Base-by-base conservation (phyloP, 202 grass and related monocot species). In the Hordeum pubiflorum region DNA sequence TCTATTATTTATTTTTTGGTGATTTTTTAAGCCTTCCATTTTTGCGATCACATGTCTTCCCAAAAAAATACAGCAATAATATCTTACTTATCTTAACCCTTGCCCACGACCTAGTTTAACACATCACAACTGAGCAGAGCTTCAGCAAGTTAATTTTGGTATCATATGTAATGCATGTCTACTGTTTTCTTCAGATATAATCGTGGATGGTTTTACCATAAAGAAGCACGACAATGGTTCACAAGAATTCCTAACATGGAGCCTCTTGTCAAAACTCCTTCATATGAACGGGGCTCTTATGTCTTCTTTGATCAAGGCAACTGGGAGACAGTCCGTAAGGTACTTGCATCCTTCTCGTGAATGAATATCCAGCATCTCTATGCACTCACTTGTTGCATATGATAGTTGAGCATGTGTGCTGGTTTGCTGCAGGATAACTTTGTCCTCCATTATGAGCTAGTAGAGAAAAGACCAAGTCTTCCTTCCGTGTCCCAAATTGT, bases 151-250 rank as follows among this genome's bases (percentile, higher is more conserved):
- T 7, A 21, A 67, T 38, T 82, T 27, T 43, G 46, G 26, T 43
- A 36, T 69, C 10, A 61, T 59, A 73, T 74, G 23, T 72, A 72
- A 29, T 78, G 8, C 39, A 37, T 22, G 43, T 79, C 5, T 69
- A 65, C 27, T 60, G 9, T 85, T 36, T 56, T 81, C 58, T 13
- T 78, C 84, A 94, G 92, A 46, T 94, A 78, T 64, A 78, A 66
- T 15, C 92, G 89, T 38, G 87, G 89, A 69, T 94, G 92, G 92
- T 87, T 91, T 78, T 94, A 94, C 84, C 89, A 94, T 44, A 89
- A 41, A 87, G 89, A 91, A 62, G 26, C 74, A 36, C 57, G 74
- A 13, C 58, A 85, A 11, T 91, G 92, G 92, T 56, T 94, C 70
- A 80, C 34, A 69, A 87, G 76, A 80, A 48, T 76, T 72, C 17